Conservation (phyloP, 768 basidiomycete species). For the Lactarius hengduanensis region DNA sequence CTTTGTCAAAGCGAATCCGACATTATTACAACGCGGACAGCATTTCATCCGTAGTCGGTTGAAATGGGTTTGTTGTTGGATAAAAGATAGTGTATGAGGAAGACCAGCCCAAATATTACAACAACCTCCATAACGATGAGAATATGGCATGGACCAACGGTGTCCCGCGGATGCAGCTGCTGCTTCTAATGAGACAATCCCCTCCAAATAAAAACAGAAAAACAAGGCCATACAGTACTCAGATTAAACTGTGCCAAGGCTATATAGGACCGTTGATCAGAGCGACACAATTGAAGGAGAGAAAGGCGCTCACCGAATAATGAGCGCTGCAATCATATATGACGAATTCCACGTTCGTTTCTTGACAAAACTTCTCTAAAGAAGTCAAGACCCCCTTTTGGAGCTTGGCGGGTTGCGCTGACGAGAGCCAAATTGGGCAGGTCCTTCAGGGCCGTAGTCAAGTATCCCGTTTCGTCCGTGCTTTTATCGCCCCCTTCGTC, state of each 20-base stretch:
- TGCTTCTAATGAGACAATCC: not conserved
- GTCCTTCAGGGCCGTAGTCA: conserved; percentile 16
- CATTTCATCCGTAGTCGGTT: conserved; percentile 1
- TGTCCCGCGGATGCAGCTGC: not conserved
- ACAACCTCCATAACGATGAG: not conserved
- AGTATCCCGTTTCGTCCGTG: conserved; percentile 11
- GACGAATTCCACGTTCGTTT: conserved; percentile 15
- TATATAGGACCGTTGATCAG: not conserved
- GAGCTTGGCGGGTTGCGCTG: conserved; percentile 7
- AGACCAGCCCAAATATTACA: not conserved
- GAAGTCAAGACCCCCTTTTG: conserved; percentile 1
- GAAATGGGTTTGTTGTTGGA: not conserved
- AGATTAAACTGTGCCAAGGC: conserved; percentile 22
- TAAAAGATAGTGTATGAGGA: not conserved
- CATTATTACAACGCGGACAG: not conserved
- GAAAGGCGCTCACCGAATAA: conserved; percentile 17
- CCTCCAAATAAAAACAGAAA: not conserved
- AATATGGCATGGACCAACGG: not conserved
- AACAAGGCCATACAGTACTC: not conserved
- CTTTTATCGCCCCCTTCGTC: conserved; percentile 8
- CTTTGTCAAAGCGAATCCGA: not conserved
- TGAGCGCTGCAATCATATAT: conserved; percentile 10
- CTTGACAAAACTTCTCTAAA: conserved; percentile 18
- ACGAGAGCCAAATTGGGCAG: conserved; percentile 17
- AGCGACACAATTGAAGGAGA: not conserved